phyloP scores from a whole-genome alignment of 2,329 filamentous ascomycete genomes.

The Proliferodiscus dingleyae region DNA sequence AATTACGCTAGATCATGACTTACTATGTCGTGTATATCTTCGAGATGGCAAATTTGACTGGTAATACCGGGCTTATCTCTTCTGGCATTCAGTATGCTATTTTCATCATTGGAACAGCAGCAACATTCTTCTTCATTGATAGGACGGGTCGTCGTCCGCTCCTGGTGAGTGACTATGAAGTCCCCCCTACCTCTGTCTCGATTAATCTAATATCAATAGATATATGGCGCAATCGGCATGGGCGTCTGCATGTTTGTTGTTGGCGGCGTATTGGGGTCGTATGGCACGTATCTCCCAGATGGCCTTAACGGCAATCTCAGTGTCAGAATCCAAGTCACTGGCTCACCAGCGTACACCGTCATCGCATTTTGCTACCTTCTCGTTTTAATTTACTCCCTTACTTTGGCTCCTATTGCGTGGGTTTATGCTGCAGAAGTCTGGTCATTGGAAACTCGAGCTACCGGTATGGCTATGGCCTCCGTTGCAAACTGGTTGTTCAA shows the following conservation, averaged over 20 bases:
- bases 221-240: slow-evolving; percentile 40
- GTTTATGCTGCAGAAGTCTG: slow-evolving; percentile 47
- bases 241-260: slow-evolving; percentile 41
- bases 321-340: slow-evolving; percentile 45
- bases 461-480: slow-evolving; percentile 49
- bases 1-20: slow-evolving; percentile 45
- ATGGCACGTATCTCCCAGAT: slow-evolving; percentile 33
- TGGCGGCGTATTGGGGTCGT: slow-evolving; percentile 41
- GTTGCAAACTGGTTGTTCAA: slow-evolving; percentile 48
- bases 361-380: slow-evolving; percentile 64
- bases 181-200: too few relatives aligned
- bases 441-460: slow-evolving; percentile 45
- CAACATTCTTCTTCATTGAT: slow-evolving; percentile 70
- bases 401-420: slow-evolving; percentile 48
- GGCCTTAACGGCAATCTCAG: slow-evolving; percentile 35
- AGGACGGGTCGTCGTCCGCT: slow-evolving; percentile 68
- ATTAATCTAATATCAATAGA: too few relatives aligned
- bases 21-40: slow-evolving; percentile 52
- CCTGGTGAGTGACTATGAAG: too few relatives aligned
- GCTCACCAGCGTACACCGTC: slow-evolving; percentile 49
- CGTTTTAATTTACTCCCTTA: slow-evolving; percentile 49
- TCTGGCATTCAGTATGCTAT: slow-evolving; percentile 72
- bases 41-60: slow-evolving; percentile 61
- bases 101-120: slow-evolving; percentile 74
- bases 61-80: slow-evolving; percentile 55